phyloP scores from a whole-genome alignment of 306 rosid species.

The Delonix regia region DNA sequence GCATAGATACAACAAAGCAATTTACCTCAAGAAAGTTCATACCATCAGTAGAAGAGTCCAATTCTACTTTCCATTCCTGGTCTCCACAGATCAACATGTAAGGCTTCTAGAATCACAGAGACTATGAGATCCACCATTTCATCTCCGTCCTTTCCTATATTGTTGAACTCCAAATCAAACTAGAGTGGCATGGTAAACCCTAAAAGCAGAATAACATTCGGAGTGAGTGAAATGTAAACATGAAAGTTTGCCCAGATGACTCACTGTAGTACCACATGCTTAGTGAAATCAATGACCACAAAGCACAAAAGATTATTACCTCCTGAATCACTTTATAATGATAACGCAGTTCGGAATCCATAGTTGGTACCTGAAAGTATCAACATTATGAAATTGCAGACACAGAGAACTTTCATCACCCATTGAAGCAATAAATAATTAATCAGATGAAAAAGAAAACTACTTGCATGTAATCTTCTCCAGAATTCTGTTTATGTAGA shows the following conservation, averaged over 20 bases:
- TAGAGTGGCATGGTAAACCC: conserved; percentile 95
- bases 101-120: conserved; percentile 65
- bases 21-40: conserved; percentile 28
- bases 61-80: conserved; percentile 76
- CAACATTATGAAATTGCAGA: conserved; percentile 25
- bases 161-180: conserved; percentile 87
- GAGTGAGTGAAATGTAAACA: conserved; percentile 21
- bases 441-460: conserved; percentile 12
- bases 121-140: conserved; percentile 82
- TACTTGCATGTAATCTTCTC: conserved; percentile 61
- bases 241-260: not conserved
- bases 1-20: conserved; percentile 7
- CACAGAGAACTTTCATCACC: conserved; percentile 19
- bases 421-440: conserved; percentile 24
- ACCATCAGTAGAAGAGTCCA: conserved; percentile 94
- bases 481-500: conserved; percentile 76
- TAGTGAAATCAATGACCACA: conserved; percentile 27
- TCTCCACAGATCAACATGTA: conserved; percentile 68
- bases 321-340: conserved; percentile 97
- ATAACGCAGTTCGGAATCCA: conserved; percentile 81
- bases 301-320: conserved; percentile 49
- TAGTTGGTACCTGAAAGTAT: conserved; percentile 68
- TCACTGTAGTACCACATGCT: not conserved
- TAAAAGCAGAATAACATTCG: conserved; percentile 47
- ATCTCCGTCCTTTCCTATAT: conserved; percentile 69